Base-by-base conservation (phyloP, 345 rosid species). In the Crucihimalaya himalaica region DNA sequence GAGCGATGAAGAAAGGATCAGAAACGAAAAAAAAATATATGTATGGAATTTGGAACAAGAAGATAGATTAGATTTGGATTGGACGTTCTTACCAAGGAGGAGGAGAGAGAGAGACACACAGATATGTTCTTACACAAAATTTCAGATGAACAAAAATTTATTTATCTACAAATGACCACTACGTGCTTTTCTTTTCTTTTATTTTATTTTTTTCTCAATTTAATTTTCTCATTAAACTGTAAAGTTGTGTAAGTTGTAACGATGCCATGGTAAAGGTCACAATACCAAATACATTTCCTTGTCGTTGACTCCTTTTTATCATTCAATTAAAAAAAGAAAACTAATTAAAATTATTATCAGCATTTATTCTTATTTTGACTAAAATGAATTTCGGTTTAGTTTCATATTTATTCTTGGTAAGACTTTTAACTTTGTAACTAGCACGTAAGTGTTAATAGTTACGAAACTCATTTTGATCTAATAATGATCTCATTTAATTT, bases 61-160 rank as follows among this genome's bases (percentile, higher is more conserved):
- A 67, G 47, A 67, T 20, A 34, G 50, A 66, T 34, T 54, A 37
- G 72, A 67, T 60, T 53, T 54, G 43, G 74, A 56, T 69, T 75
- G 55, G 18, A 62, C 42, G 74, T 68, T 68, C 67, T 68, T 60
- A 60, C 79, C 79, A 42, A 66, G 28, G 67, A 20, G 34, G 29
- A 46, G 72, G 4, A 8, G 37, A 32, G 37, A 32, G 72, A 39
- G 54, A 20, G 67, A 57, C 62, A n/a, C 23, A 40, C 12, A 57
- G 58, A 57, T 27, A 12, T 29, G 62, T 67, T 67, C 61, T 75
- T 66, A 67, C 48, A 68, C 20, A 61, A 68, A 25, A 40, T 40
- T 51, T 42, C 58, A 61, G 70, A 75, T 60, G 63, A 68, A 20
- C 8, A 42, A 74, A 66, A 37, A 39, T 19, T 74, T 15, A 45